Base-by-base conservation (phyloP, 2,329 filamentous ascomycete species). In the Alternaria brassicae region DNA sequence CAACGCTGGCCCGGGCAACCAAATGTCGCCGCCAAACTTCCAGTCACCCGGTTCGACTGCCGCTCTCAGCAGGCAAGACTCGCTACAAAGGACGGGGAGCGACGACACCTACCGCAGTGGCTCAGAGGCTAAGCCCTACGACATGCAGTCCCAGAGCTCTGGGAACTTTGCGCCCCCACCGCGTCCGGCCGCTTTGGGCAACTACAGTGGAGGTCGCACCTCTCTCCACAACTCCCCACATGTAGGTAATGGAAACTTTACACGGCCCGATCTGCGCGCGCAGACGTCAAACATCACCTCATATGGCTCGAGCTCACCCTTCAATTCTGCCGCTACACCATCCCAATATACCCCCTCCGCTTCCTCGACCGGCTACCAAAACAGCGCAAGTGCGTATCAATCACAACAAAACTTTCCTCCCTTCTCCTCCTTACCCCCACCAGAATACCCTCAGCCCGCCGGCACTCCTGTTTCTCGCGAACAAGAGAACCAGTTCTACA, bases 401-500 rank as follows among this genome's bases (percentile, higher is more conserved):
- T 77, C 82, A 36, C 85, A 88, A 56, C 84, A 88, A 62, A 88
- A 84, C 62, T 88, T 89, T 60, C 82, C 87, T 28, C 83, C 85
- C 0, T 89, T 91, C 67, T 84, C 74, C 8, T 72, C 83, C 57
- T 78, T 91, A 45, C 87, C 88, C 34, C 88, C 45, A 84, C 88
- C 28, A 84, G 88, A 67, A 86, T 88, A 71, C 70, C 67, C 60
- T 60, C 71, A 72, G 27, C 68, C 72, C 49, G 47, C 71, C 6
- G 63, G 53, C 53, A 77, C 80, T 1, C 75, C 82, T 25, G 75
- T 79, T 15, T 63, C 71, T 30, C 68, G 71, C 65, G 72, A 70
- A 36, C 73, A 72, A 55, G 72, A 77, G 53, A 72, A 68, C 63
- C 68, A 77, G 65, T 72, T 73, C 65, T 73, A 78, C 67, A 74